Evolutionary conservation across 1,139 yeast species (phyloP).

Genomic region (Scheffersomyces illinoinensis): DNA sequence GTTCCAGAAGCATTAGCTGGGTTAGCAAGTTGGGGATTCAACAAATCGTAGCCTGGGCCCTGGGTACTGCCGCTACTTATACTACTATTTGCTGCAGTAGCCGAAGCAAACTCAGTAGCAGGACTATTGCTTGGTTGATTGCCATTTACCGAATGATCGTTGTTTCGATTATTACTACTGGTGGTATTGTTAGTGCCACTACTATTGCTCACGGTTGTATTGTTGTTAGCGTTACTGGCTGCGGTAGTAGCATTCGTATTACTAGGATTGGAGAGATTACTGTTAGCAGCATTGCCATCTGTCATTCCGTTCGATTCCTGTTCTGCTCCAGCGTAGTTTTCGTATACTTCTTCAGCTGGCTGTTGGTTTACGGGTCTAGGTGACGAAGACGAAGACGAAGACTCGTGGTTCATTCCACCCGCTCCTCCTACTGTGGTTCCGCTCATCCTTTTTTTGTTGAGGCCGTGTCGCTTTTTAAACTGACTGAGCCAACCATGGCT

Average conservation of each 20-base stretch:
- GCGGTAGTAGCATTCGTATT: constrained; percentile 10
- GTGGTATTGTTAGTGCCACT: constrained; percentile 2
- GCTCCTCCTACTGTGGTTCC: constrained; percentile 10
- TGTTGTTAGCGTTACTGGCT: constrained; percentile 1
- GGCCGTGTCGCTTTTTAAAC: constrained; percentile 59
- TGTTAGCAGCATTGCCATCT: neutral
- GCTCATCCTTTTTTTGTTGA: constrained; percentile 40
- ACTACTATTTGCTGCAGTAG: constrained; percentile 10
- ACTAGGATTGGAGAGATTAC: constrained; percentile 10
- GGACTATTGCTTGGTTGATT: constrained; percentile 7
- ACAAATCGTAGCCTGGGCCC: constrained; percentile 20
- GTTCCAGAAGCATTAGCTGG: constrained; percentile 7
- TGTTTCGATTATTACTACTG: constrained; percentile 4
- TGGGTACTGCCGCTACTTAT: constrained; percentile 11
- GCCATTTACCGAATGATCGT: neutral
- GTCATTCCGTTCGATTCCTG: neutral
- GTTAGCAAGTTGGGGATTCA: constrained; percentile 19
- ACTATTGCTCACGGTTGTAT: constrained; percentile 3
- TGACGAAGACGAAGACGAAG: constrained; percentile 1
- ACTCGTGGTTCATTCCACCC: neutral
- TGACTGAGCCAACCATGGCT: constrained; percentile 65
- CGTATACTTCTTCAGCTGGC: constrained; percentile 1
- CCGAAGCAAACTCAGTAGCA: constrained; percentile 4
- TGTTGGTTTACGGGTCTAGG: neutral
- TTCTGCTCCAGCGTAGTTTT: neutral